Conservation (phyloP, 352 stramenopile genomes). For the Pythium inflatum region DNA sequence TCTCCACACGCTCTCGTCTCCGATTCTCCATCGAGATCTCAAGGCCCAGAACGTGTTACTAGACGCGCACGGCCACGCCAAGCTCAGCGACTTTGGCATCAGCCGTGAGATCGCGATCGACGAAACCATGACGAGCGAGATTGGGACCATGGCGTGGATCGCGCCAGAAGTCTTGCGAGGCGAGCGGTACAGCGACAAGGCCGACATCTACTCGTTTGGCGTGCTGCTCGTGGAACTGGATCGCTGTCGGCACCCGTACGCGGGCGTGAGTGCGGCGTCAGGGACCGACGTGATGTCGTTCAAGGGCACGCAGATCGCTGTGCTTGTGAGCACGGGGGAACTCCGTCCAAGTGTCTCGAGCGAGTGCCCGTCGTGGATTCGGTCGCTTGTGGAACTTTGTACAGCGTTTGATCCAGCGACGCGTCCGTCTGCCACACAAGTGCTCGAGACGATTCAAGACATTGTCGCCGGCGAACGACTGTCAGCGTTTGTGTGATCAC, state of each 20-base stretch:
- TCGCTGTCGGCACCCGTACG: background rate
- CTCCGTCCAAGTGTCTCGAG: too few relatives aligned
- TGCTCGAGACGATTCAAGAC: too few relatives aligned
- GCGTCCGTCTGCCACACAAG: too few relatives aligned
- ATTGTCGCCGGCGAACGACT: too few relatives aligned
- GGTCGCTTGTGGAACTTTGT: too few relatives aligned
- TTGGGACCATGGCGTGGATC: slow-evolving; percentile 38
- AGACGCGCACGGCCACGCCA: slow-evolving; percentile 1
- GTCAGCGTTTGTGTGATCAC: too few relatives aligned
- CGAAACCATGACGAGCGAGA: slow-evolving; percentile 37
- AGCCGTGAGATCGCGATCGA: slow-evolving; percentile 23
- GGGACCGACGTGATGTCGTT: background rate
- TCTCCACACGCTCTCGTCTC: background rate
- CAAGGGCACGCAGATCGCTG: background rate
- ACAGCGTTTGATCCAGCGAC: too few relatives aligned
- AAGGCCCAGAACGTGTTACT: background rate
- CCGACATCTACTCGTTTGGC: slow-evolving; percentile 43
- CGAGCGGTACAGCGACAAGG: slow-evolving; percentile 40
- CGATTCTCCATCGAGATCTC: background rate
- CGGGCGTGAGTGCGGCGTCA: too few relatives aligned
- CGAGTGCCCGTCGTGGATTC: too few relatives aligned
- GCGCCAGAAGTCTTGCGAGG: slow-evolving; percentile 38
- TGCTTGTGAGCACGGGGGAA: background rate
- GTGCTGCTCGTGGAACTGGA: slow-evolving; percentile 33
- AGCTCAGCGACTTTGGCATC: slow-evolving; percentile 36